Base-by-base conservation (phyloP, 2,329 filamentous ascomycete species). In the Macrophomina phaseolina region DNA sequence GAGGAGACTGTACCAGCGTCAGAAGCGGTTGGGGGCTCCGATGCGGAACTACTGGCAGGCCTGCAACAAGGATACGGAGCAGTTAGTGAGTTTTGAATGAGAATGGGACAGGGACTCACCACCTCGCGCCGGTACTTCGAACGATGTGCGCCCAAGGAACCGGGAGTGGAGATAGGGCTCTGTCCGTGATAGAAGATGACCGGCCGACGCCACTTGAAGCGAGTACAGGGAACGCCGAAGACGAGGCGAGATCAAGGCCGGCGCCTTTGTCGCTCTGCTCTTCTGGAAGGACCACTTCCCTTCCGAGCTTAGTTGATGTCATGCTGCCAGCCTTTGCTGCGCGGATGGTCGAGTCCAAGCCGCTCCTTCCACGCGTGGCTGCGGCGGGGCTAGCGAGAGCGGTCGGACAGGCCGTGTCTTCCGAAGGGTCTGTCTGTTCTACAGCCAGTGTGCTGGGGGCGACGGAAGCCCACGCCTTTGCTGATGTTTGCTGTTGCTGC, bases 111-210 rank as follows among this genome's bases (percentile, higher is more conserved):
- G 9, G 5, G n/a, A 16, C 65, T 48, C 53, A 63, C 65, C 45
- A 28, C 23, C 38, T 23, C 28, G 49, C 49, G 38, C 56, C 63
- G 40, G 58, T 32, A 38, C 53, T 58, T 9, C 65, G 40, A 38
- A 49, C 65, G 58, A 67, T 49, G n/a, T 67, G 65, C 23, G 65
- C 58, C 65, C 65, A 67, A 30, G 65, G 63, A 23, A 56, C n/a
- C 18, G 48, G 12, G 9, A 36, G 38, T 14, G 16, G 23, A 18
- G 56, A 48, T 18, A 18, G 46, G 18, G 46, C 40, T n/a, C 38
- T 56, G 36, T 30, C 28, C 8, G 49, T 12, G 56, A 30, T 9
- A 32, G 49, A 30, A n/a, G 55, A 52, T 42, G 64, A 42, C 16
- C 12, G 53, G 42, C 12, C n/a, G 3, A 16, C 23, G 52, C 36